phyloP scores from a whole-genome alignment of 169 alveolate species.

The Theileria parva region DNA sequence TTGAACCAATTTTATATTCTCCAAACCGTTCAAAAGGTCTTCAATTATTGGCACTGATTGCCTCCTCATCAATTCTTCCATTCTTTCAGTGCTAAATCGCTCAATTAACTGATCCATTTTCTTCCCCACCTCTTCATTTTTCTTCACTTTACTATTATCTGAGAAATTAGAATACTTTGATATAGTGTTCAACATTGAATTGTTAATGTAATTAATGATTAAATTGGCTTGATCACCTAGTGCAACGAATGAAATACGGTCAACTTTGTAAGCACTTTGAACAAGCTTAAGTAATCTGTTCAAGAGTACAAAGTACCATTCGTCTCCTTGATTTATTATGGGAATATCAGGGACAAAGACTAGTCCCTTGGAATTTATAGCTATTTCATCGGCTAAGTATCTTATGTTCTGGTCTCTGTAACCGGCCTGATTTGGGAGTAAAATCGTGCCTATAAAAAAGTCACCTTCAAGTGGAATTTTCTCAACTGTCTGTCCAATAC shows the following conservation, averaged over 20 bases:
- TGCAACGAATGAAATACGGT: conserved; percentile 48
- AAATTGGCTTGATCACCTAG: conserved; percentile 53
- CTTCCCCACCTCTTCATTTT: neutral
- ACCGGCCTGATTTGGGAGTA: conserved; percentile 57
- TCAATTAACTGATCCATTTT: conserved; percentile 1
- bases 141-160: neutral
- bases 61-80: conserved; percentile 11
- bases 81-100: neutral
- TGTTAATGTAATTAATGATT: conserved; percentile 34
- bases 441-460: conserved; percentile 33
- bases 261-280: conserved; percentile 50
- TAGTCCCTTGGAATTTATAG: conserved; percentile 22
- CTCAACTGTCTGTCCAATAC: conserved; percentile 10
- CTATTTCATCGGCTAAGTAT: conserved; percentile 57
- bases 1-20: conserved; percentile 20
- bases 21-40: conserved; percentile 31
- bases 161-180: neutral
- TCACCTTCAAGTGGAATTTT: conserved; percentile 39
- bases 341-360: conserved; percentile 58
- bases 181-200: conserved; percentile 47
- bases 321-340: conserved; percentile 1
- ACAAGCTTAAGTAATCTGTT: conserved; percentile 52
- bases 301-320: conserved; percentile 22
- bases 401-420: conserved; percentile 56
- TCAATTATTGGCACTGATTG: conserved; percentile 44